These are phyloP conservation scores for Cystobasidium slooffiae DNA, from an alignment of 1,284 basidiomycete species.

Conservation along the genomic window DNA sequence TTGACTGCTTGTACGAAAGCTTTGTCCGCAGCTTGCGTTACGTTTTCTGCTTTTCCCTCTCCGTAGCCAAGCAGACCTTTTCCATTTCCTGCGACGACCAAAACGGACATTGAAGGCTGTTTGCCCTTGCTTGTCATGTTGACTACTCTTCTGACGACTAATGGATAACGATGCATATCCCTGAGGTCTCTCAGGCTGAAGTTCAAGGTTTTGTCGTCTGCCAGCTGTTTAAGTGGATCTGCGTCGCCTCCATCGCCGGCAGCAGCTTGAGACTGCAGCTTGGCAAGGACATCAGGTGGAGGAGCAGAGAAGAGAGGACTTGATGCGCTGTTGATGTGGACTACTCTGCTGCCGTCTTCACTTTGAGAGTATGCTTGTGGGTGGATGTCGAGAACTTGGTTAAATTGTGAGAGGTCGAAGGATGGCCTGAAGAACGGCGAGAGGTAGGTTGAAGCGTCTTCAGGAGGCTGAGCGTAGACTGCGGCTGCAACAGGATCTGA, in stretches of 20 bases:
- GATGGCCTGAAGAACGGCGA: constrained; percentile 32
- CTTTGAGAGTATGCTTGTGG: constrained; percentile 28
- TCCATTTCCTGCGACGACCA: constrained; percentile 80
- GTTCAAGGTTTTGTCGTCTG: constrained; percentile 18
- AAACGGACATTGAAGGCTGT: constrained; percentile 68
- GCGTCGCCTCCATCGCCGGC: constrained; percentile 14
- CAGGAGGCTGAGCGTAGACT: constrained; percentile 19
- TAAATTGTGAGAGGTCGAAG: constrained; percentile 40
- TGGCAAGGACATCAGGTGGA: constrained; percentile 9
- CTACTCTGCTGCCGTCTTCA: neutral
- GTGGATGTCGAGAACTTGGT: constrained; percentile 37
- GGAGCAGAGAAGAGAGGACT: constrained; percentile 32
- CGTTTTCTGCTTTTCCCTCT: constrained; percentile 75
- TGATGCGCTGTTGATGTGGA: constrained; percentile 29
- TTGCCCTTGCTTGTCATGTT: constrained; percentile 88
- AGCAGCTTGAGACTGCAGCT: constrained; percentile 14
- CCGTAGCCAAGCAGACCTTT: constrained; percentile 88
- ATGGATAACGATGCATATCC: constrained; percentile 50
- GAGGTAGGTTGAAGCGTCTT: constrained; percentile 32
- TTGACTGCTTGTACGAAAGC: constrained; percentile 75
- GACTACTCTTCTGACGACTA: constrained; percentile 62
- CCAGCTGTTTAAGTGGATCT: constrained; percentile 30
- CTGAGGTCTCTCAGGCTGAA: constrained; percentile 19
- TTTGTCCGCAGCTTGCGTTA: constrained; percentile 66
- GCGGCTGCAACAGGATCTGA: constrained; percentile 23